These are phyloP conservation scores for Sanguinoderma infundibulare DNA, from an alignment of 1,284 basidiomycete species.

Conservation along the genomic window DNA sequence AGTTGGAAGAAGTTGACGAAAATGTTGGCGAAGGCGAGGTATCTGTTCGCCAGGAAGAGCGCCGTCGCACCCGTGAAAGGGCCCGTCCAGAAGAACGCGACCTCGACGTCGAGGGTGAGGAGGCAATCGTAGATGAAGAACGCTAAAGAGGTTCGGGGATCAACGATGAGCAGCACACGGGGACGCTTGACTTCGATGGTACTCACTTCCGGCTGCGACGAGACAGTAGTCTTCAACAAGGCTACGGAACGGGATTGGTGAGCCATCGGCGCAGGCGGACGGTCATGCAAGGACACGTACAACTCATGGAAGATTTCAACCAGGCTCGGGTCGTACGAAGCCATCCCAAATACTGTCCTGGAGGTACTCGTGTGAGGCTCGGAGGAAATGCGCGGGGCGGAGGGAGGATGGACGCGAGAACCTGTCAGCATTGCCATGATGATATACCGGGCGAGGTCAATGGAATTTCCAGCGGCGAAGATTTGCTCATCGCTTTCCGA, in stretches of 20 bases:
- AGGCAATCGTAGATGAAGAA: slow-evolving; percentile 9
- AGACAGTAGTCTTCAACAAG: not conserved
- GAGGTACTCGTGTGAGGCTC: not conserved
- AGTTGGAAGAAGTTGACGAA: not conserved
- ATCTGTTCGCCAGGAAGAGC: slow-evolving; percentile 15
- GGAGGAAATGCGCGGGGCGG: not conserved
- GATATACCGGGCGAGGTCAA: not conserved
- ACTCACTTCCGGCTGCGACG: not conserved
- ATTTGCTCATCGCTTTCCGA: too few relatives aligned
- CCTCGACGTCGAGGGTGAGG: slow-evolving; percentile 17
- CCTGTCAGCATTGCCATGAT: not conserved
- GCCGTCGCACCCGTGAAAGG: slow-evolving; percentile 3
- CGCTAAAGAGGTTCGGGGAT: not conserved
- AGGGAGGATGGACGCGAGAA: not conserved
- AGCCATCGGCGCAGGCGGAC: not conserved
- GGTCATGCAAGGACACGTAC: not conserved
- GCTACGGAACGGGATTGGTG: not conserved
- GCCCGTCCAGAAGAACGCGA: slow-evolving; percentile 10
- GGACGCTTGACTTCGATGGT: not conserved
- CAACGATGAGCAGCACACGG: not conserved
- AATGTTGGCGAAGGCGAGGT: slow-evolving; percentile 1
- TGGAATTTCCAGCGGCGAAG: too few relatives aligned
- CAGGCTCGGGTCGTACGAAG: not conserved
- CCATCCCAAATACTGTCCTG: not conserved
- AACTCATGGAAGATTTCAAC: not conserved